Evolutionary conservation across 148 eudicot species (phyloP).

Genomic region (Simmondsia chinensis): DNA sequence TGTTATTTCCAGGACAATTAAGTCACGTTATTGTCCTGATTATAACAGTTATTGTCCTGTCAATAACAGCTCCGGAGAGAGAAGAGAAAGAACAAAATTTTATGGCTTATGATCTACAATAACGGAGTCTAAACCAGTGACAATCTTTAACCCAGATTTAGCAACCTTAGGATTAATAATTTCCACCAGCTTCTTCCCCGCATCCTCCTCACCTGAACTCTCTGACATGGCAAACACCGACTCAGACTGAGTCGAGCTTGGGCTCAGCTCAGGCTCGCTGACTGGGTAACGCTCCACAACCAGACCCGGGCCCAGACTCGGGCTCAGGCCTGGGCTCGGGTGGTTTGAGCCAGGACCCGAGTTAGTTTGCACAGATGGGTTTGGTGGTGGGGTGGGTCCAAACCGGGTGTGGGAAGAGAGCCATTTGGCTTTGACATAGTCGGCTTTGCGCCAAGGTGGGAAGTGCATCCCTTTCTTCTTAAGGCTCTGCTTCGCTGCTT

Average conservation of each 20-base stretch:
- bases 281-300: not conserved
- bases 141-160: constrained; percentile 23
- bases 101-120: constrained; percentile 35
- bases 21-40: no score
- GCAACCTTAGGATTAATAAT: constrained; percentile 20
- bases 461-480: constrained; percentile 89
- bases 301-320: not conserved
- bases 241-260: constrained; percentile 15
- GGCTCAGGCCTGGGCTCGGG: not conserved
- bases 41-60: no score
- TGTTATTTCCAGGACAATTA: no score
- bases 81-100: constrained; percentile 21
- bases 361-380: constrained; percentile 7
- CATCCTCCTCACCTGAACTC: constrained; percentile 41
- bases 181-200: constrained; percentile 5
- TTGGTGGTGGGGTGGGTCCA: constrained; percentile 9
- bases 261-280: constrained; percentile 11
- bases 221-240: constrained; percentile 33
- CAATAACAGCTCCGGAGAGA: no score
- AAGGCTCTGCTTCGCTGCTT: constrained; percentile 79
- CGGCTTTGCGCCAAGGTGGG: constrained; percentile 94
- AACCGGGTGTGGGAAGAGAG: constrained; percentile 57
- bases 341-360: not conserved
- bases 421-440: constrained; percentile 81
- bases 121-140: constrained; percentile 52